Conservation (phyloP, 2,329 filamentous ascomycete genomes). For the Didymella exigua region DNA sequence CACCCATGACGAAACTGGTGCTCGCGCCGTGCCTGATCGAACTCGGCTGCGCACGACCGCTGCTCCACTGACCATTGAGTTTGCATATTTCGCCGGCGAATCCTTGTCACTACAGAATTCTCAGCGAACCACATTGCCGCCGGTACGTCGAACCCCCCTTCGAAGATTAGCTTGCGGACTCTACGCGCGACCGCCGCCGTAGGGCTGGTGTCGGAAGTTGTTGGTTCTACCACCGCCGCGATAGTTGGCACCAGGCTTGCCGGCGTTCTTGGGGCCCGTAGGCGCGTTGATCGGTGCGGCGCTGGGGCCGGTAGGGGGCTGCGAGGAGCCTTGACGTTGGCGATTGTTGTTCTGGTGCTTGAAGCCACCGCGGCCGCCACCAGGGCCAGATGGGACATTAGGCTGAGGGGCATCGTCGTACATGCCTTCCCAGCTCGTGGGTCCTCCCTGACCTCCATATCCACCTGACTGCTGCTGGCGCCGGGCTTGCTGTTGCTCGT, state of each 20-base stretch:
- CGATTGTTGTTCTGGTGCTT: slow-evolving; percentile 41
- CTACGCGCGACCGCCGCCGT: slow-evolving; percentile 34
- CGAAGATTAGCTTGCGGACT: neutral
- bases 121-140: neutral
- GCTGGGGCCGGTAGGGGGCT: slow-evolving; percentile 48
- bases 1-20: neutral
- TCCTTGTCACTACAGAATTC: too few relatives aligned
- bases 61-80: neutral
- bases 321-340: slow-evolving; percentile 47
- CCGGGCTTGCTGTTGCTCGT: slow-evolving; percentile 70
- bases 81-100: neutral
- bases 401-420: slow-evolving; percentile 94
- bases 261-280: slow-evolving; percentile 94
- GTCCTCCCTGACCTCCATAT: slow-evolving; percentile 63
- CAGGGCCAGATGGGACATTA: slow-evolving; percentile 63
- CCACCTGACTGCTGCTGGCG: slow-evolving; percentile 55
- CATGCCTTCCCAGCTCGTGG: slow-evolving; percentile 97
- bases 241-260: slow-evolving; percentile 89
- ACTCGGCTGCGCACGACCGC: neutral
- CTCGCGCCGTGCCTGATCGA: neutral
- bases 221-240: slow-evolving; percentile 72
- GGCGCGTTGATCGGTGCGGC: slow-evolving; percentile 77
- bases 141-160: neutral
- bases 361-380: slow-evolving; percentile 48
- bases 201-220: slow-evolving; percentile 42